Percentiles rank a stretch among this genome's conserved stretches.
These are phyloP conservation scores for Plasmodium cynomolgi DNA, from an alignment of 169 alveolate species.

Conservation along the genomic window DNA sequence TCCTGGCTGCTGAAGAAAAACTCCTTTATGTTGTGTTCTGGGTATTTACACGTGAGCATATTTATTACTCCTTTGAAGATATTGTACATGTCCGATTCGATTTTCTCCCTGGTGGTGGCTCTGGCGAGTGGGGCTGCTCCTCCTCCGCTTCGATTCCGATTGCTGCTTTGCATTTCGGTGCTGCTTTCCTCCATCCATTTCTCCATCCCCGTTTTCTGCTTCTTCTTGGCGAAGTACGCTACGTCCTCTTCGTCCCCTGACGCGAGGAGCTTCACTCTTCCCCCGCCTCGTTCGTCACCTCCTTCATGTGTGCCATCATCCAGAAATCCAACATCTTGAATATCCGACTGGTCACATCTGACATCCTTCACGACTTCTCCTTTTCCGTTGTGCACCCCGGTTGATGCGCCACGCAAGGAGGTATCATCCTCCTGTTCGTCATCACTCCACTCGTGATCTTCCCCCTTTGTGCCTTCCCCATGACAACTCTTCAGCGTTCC, in stretches of 20 bases:
- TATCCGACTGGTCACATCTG: neutral
- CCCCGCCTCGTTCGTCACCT: neutral
- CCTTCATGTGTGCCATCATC: neutral
- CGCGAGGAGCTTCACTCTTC: neutral
- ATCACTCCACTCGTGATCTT: neutral
- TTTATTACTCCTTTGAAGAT: constrained; percentile 61
- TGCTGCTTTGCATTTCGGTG: no score
- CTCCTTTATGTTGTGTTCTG: constrained; percentile 49
- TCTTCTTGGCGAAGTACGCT: neutral
- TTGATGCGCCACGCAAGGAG: neutral
- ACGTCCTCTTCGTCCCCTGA: neutral
- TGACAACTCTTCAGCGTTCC: neutral
- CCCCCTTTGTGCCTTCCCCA: neutral
- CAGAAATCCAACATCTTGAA: neutral
- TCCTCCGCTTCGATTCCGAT: neutral
- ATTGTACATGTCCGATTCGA: constrained; percentile 64
- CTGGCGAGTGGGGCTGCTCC: neutral
- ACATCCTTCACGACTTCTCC: neutral
- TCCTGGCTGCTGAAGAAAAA: constrained; percentile 73
- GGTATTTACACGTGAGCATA: constrained; percentile 56
- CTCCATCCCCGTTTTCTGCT: neutral
- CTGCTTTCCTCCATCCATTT: neutral
- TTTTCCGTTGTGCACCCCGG: neutral
- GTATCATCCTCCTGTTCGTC: neutral
- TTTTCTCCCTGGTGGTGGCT: neutral